Conservation (phyloP, 192 early-diverging fungal genomes). For the Entrophospora sp. region DNA sequence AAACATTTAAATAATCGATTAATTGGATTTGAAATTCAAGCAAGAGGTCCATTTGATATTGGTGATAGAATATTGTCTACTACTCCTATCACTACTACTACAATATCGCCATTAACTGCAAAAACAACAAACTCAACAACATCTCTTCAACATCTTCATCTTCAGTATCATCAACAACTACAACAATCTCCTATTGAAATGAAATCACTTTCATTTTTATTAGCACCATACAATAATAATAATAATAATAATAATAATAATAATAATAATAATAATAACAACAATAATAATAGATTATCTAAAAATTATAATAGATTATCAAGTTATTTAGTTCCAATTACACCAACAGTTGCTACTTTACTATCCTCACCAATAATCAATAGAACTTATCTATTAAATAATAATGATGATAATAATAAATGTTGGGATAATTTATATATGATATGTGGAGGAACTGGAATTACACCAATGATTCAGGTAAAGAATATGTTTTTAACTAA, state of each 20-base stretch:
- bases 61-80: constrained; percentile 1
- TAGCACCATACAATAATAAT: not conserved
- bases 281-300: no score
- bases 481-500: not conserved
- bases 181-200: not conserved
- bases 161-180: not conserved
- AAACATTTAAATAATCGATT: constrained; percentile 9
- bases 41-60: constrained; percentile 19
- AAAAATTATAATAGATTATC: no score
- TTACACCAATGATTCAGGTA: constrained; percentile 85
- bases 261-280: no score
- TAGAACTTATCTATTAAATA: not conserved
- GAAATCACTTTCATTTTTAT: not conserved
- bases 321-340: no score
- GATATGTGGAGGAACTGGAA: constrained; percentile 89
- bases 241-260: no score
- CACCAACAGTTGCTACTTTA: not conserved
- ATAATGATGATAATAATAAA: not conserved
- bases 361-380: not conserved
- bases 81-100: not conserved
- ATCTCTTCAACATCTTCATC: not conserved
- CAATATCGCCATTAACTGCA: not conserved
- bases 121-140: no score
- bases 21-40: not conserved
- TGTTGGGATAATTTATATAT: constrained; percentile 36